Base-by-base conservation (phyloP, 495 filamentous ascomycete species). In the Xylaria intraflava region DNA sequence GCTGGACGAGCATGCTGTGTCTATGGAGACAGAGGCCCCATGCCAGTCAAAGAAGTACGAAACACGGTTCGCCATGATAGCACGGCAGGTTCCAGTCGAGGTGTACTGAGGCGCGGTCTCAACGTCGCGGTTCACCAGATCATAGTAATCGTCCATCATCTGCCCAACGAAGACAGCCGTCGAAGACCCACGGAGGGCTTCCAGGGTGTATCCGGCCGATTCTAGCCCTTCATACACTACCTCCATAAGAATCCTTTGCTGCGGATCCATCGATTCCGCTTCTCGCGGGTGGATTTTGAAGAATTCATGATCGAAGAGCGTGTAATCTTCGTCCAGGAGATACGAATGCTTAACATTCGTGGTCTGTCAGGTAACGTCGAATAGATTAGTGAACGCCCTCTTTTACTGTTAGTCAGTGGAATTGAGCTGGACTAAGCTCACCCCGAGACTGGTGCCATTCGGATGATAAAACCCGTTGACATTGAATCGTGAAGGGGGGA, bases 171-270 rank as follows among this genome's bases (percentile, higher is more conserved):
- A 72, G 27, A 75, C 67, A 19, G 62, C 65, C 9, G 71, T 69
- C 60, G 65, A 57, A 44, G 60, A 68, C 39, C 60, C 49, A 1
- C 26, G 8, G 12, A 51, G n/a, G 12, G 44, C n/a, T 9, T 64
- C 51, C 1, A 71, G 52, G 1, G 62, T 55, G 44, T 67, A 64
- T 20, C 74, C 80, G 20, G 77, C 76, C 53, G 72, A 69, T 56
- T 82, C 79, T 2, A 83, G 57, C 0, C 64, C 69, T 53, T 82
- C 74, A 53, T 79, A 83, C 1, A 66, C 64, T 6, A 69, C 59
- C 49, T 83, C 79, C 9, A 83, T 60, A 6, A 78, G 50, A 0
- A 75, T 43, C 2, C 57, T 14, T 17, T 54, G 42, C 17, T 38
- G 29, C 2, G 60, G 60, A 24, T 63, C 60, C 26, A 63, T 69